Percentiles rank a stretch among this genome's conserved stretches.
These are phyloP conservation scores for Lanzia echinophila DNA, from an alignment of 2,329 filamentous ascomycete species.

Conservation along the genomic window DNA sequence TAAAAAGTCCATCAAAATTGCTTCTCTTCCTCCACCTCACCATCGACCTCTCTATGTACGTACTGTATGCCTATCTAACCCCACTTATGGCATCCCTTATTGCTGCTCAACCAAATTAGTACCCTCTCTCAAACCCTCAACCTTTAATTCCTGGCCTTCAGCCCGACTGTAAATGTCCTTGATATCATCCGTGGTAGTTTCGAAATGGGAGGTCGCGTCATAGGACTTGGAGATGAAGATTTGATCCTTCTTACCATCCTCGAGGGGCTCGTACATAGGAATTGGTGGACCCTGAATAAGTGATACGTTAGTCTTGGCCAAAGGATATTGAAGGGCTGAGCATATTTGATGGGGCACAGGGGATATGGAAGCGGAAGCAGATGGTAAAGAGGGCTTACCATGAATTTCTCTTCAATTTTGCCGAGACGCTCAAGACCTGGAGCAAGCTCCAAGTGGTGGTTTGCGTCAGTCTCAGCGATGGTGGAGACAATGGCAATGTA, in stretches of 20 bases:
- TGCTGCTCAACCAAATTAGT: constrained; percentile 61
- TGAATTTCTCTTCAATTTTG: constrained; percentile 93
- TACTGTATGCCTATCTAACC: neutral
- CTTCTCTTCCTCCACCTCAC: neutral
- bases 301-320: constrained; percentile 8
- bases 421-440: constrained; percentile 88
- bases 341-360: neutral
- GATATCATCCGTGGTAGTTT: constrained; percentile 86
- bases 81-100: constrained; percentile 31
- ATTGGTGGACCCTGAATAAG: constrained; percentile 66
- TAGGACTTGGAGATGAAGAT: constrained; percentile 99
- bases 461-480: constrained; percentile 83
- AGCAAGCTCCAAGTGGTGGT: constrained; percentile 93
- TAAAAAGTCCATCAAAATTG: no score
- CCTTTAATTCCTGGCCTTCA: constrained; percentile 62
- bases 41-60: neutral
- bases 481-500: constrained; percentile 98
- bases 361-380: neutral
- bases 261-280: constrained; percentile 85
- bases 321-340: no score
- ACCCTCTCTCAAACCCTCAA: constrained; percentile 59
- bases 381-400: constrained; percentile 48
- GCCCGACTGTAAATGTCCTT: constrained; percentile 85
- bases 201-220: constrained; percentile 95
- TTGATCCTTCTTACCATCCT: constrained; percentile 76